Evolutionary conservation across 495 filamentous ascomycete species (phyloP), one percentile per base, ranked within the genome.

Genomic region (Pseudotulostoma volvatum): DNA sequence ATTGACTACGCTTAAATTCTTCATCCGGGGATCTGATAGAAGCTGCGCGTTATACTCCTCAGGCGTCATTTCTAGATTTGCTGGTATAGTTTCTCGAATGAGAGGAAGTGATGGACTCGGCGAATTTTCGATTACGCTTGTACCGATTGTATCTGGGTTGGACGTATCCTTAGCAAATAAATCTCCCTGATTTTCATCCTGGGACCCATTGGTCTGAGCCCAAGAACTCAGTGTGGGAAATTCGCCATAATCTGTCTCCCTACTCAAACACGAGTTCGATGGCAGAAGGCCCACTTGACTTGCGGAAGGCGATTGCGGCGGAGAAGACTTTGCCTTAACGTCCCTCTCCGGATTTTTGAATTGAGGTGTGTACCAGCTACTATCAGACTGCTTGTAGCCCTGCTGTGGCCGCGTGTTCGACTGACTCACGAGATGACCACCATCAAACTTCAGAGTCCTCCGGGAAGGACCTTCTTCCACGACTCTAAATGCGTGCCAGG

Each of bases 31-130:
- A 49, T 94, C 84, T 7, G 76, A 64, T 11, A 97, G 65, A 1
- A 94, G 67, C 18, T 77, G 56, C 19, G 79, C 77, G 55, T 94
- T 97, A 55, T 93, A 85, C 51, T 93, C 81, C 56, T 96, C 90
- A 0, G 88, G 81, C 0, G 83, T 92, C 62, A 86, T 63, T 15
- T 56, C 64, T 9, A 47, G 40, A 36, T 51, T 66, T 19, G 41
- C 41, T 19, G 41, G 52, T n/a, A 42, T 36, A 11, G 34, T 16
- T 9, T 47, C 43, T 40, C 23, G 36, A 7, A 8, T 7, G 28
- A 44, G 40, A 15, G 41, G 20, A 21, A 34, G 9, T 7, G 40
- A 14, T n/a, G 37, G 19, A 31, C n/a, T 19, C n/a, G 1, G 9
- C 18, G 8, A 11, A 15, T 7, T 11, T 23, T 30, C 23, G 23